phyloP scores from a whole-genome alignment of 345 rosid species.

The Zanthoxylum bungeanum region DNA sequence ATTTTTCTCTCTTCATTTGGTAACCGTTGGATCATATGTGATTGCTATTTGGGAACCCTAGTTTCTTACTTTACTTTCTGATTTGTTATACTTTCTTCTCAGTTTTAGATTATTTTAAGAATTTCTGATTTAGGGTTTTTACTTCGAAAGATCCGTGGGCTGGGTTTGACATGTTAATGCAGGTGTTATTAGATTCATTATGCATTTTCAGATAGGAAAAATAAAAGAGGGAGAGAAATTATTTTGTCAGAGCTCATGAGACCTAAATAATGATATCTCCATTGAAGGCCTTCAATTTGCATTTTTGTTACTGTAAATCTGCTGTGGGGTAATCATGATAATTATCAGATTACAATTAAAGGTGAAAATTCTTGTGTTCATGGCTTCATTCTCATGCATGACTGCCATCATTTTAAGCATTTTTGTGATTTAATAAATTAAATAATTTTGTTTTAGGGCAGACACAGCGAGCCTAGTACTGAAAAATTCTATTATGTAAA shows the following conservation, averaged over 20 bases:
- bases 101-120: too few species aligned
- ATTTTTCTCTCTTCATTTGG: neutral
- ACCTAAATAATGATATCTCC: slow-evolving; percentile 15
- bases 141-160: neutral
- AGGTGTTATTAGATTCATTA: too few species aligned
- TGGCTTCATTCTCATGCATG: slow-evolving; percentile 34
- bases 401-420: slow-evolving; percentile 2
- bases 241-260: slow-evolving; percentile 15
- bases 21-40: neutral
- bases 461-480: too few species aligned
- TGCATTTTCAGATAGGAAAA: too few species aligned
- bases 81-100: too few species aligned
- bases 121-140: slow-evolving; percentile 20
- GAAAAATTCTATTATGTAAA: too few species aligned
- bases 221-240: neutral
- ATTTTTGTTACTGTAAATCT: too few species aligned
- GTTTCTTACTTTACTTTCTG: neutral
- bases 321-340: neutral
- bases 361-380: slow-evolving; percentile 15
- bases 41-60: slow-evolving; percentile 17
- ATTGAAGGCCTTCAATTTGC: too few species aligned
- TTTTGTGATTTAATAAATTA: neutral
- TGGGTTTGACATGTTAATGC: neutral
- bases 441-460: neutral
- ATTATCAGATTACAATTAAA: neutral